Evolutionary conservation across 2,329 filamentous ascomycete species (phyloP).

Genomic region (Septoria linicola): DNA sequence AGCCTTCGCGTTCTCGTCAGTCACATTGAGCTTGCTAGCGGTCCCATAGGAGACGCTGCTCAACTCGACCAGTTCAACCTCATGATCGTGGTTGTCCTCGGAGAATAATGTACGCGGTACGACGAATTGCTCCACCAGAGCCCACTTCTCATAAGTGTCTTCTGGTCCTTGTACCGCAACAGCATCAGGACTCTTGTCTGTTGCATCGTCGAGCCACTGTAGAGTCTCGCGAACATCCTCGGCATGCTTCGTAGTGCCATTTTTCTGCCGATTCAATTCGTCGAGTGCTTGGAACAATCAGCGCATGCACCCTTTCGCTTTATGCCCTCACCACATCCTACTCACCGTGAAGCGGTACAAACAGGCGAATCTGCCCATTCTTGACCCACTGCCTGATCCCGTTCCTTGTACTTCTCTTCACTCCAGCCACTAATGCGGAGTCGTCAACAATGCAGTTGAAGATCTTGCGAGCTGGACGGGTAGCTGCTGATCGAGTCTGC

Average conservation of each 20-base stretch:
- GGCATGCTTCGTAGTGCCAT: constrained; percentile 43
- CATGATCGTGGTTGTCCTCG: constrained; percentile 46
- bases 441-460: constrained; percentile 57
- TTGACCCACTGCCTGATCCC: constrained; percentile 54
- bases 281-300: constrained; percentile 42
- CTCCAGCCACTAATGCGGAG: constrained; percentile 51
- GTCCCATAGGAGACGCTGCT: constrained; percentile 41
- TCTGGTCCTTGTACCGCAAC: constrained; percentile 51
- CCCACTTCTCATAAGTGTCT: constrained; percentile 50
- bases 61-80: constrained; percentile 34
- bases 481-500: constrained; percentile 15
- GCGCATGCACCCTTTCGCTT: background rate
- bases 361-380: constrained; percentile 51
- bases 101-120: constrained; percentile 52
- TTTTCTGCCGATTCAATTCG: constrained; percentile 47
- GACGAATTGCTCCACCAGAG: constrained; percentile 50
- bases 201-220: constrained; percentile 53
- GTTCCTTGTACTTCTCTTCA: constrained; percentile 53
- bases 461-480: constrained; percentile 43
- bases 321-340: constrained; percentile 1
- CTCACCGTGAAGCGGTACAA: constrained; percentile 53
- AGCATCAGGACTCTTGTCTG: constrained; percentile 43
- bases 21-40: constrained; percentile 32
- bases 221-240: constrained; percentile 50
- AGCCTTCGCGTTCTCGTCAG: constrained; percentile 40